phyloP scores from a whole-genome alignment of 371 early-diverging fungal genomes.

The Chytridium lagenaria region DNA sequence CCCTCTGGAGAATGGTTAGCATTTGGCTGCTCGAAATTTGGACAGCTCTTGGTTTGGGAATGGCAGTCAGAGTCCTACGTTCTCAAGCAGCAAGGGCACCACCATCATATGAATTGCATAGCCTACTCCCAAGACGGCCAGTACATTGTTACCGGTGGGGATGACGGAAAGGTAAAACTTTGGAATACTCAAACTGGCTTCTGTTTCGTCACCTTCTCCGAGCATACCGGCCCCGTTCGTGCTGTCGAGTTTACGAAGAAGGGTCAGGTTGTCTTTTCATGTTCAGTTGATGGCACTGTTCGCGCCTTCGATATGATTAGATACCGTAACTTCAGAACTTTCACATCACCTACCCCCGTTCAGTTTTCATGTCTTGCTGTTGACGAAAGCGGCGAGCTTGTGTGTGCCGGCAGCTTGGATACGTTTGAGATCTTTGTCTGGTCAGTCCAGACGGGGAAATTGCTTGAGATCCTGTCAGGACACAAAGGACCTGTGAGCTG shows the following conservation, averaged over 20 bases:
- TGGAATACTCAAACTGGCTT: conserved; percentile 96
- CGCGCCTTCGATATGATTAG: conserved; percentile 96
- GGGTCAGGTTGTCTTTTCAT: conserved; percentile 91
- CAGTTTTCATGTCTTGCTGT: conserved; percentile 94
- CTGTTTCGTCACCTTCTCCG: conserved; percentile 96
- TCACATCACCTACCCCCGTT: conserved; percentile 94
- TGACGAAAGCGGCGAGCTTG: conserved; percentile 95
- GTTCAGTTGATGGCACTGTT: conserved; percentile 96
- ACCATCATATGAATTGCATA: conserved; percentile 87
- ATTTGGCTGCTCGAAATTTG: conserved; percentile 87
- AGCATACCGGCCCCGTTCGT: conserved; percentile 84
- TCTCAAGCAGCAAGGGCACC: conserved; percentile 97
- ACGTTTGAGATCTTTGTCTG: conserved; percentile 96
- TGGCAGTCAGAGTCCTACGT: conserved; percentile 99
- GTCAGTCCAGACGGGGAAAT: conserved; percentile 96
- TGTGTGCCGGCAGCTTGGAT: conserved; percentile 95
- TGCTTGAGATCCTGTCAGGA: conserved; percentile 92
- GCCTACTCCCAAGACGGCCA: conserved; percentile 95
- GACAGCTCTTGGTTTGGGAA: conserved; percentile 98
- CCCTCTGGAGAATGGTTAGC: conserved; percentile 97
- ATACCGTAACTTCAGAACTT: conserved; percentile 97
- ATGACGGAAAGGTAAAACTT: conserved; percentile 96
- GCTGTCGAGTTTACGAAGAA: conserved; percentile 87
- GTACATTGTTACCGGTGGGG: conserved; percentile 93
- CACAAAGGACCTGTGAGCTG: conserved; percentile 91